These are phyloP conservation scores for Lentinula boryana DNA, from an alignment of 768 basidiomycete genomes.

Conservation along the genomic window DNA sequence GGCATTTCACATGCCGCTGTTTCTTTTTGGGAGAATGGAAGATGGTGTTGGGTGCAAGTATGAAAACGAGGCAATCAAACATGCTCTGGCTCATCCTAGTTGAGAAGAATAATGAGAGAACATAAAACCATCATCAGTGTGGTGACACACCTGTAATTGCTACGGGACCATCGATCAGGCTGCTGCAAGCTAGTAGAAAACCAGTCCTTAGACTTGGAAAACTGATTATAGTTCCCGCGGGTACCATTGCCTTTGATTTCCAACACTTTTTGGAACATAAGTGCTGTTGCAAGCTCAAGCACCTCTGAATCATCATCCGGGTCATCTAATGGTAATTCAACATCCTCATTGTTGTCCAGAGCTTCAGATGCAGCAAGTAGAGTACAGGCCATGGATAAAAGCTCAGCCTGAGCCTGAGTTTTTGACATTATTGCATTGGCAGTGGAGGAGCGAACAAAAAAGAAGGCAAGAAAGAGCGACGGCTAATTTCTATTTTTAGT, in stretches of 20 bases:
- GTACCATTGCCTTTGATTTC: constrained; percentile 1
- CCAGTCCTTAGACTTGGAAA: constrained; percentile 10
- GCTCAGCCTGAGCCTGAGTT: background rate
- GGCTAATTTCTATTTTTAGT: too few species aligned
- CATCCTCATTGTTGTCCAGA: background rate
- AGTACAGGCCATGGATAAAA: background rate
- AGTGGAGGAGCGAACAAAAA: background rate
- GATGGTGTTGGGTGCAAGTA: background rate
- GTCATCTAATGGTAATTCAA: background rate
- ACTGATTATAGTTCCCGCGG: constrained; percentile 11
- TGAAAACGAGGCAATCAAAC: background rate
- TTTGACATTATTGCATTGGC: background rate
- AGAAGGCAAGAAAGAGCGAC: background rate
- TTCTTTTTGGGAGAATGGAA: background rate
- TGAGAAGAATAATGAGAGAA: too few species aligned
- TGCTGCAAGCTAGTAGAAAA: constrained; percentile 8
- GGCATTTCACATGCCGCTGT: constrained; percentile 1
- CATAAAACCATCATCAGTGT: background rate
- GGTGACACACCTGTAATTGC: constrained; percentile 3
- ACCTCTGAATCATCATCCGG: background rate
- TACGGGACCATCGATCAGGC: constrained; percentile 10
- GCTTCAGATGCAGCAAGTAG: background rate
- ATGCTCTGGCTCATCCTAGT: background rate
- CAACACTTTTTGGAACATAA: background rate
- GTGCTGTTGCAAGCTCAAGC: background rate